A percentile compares a stretch with the other conserved stretches of the same genome.
Conservation (phyloP, 257 asterid genomes). For the Przewalskia tangutica region DNA sequence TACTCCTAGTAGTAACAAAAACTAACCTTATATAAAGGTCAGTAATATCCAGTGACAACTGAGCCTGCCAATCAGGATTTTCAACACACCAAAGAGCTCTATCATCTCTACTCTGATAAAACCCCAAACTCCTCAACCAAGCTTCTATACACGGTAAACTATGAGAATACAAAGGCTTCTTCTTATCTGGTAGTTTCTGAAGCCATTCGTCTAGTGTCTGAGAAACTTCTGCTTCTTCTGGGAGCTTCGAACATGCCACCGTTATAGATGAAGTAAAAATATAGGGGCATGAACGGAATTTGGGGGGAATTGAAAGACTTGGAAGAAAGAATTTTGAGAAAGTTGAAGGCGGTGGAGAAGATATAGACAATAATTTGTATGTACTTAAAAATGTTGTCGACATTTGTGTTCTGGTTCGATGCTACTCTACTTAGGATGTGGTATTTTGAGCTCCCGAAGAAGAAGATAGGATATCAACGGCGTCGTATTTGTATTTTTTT, state of each 20-base stretch:
- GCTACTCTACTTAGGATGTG: neutral
- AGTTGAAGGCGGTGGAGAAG: slow-evolving; percentile 14
- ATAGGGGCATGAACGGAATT: slow-evolving; percentile 20
- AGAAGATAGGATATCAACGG: slow-evolving; percentile 17
- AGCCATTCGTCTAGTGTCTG: slow-evolving; percentile 72
- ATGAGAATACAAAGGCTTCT: slow-evolving; percentile 78
- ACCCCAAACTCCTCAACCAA: slow-evolving; percentile 74
- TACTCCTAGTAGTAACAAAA: neutral
- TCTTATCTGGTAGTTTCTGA: slow-evolving; percentile 77
- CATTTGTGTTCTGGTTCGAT: neutral
- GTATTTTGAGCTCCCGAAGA: neutral
- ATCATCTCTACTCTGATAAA: slow-evolving; percentile 76
- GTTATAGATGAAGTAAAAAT: slow-evolving; percentile 11
- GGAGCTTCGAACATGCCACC: slow-evolving; percentile 26
- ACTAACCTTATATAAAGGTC: slow-evolving; percentile 74
- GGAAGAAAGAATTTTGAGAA: slow-evolving; percentile 12
- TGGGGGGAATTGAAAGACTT: slow-evolving; percentile 21
- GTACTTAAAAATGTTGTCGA: neutral
- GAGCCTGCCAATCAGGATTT: slow-evolving; percentile 83
- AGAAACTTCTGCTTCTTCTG: slow-evolving; percentile 44
- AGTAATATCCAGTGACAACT: slow-evolving; percentile 76
- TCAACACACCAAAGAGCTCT: slow-evolving; percentile 87
- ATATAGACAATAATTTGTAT: neutral
- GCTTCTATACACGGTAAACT: slow-evolving; percentile 96
- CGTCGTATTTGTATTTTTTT: neutral